Evolutionary conservation across 805 yeast species (phyloP).

Genomic region (Saccharomyces jurei): DNA sequence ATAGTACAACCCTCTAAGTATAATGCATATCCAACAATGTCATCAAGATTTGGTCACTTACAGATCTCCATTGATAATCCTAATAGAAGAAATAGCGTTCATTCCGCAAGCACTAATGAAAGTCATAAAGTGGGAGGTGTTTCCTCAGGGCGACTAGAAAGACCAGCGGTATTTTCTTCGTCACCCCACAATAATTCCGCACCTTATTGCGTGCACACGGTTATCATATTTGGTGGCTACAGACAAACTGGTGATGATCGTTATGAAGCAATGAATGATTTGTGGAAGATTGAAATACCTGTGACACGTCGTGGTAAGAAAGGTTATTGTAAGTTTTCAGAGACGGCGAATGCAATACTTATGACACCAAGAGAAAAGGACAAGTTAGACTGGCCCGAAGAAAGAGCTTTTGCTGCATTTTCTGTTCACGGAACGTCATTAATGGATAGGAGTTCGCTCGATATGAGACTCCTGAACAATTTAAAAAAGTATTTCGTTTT

Average conservation of each 20-base stretch:
- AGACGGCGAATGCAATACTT: slow-evolving; percentile 29
- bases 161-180: background rate
- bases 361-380: slow-evolving; percentile 10
- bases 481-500: slow-evolving; percentile 4
- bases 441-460: slow-evolving; percentile 2
- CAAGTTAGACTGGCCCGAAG: slow-evolving; percentile 20
- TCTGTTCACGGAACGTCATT: slow-evolving; percentile 14
- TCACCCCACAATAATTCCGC: background rate
- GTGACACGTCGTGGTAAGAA: slow-evolving; percentile 30
- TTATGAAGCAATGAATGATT: slow-evolving; percentile 32
- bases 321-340: slow-evolving; percentile 30
- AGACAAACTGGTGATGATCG: slow-evolving; percentile 22
- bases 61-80: slow-evolving; percentile 20
- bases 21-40: slow-evolving; percentile 24
- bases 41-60: slow-evolving; percentile 36
- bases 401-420: slow-evolving; percentile 32
- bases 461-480: slow-evolving; percentile 4
- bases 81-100: background rate
- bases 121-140: background rate
- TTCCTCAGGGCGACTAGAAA: background rate
- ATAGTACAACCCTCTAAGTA: slow-evolving; percentile 27
- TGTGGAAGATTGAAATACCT: slow-evolving; percentile 37
- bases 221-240: slow-evolving; percentile 44
- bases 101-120: background rate
- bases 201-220: slow-evolving; percentile 8